Base-by-base conservation (phyloP, 371 early-diverging fungal species). In the Entomophthora muscae region DNA sequence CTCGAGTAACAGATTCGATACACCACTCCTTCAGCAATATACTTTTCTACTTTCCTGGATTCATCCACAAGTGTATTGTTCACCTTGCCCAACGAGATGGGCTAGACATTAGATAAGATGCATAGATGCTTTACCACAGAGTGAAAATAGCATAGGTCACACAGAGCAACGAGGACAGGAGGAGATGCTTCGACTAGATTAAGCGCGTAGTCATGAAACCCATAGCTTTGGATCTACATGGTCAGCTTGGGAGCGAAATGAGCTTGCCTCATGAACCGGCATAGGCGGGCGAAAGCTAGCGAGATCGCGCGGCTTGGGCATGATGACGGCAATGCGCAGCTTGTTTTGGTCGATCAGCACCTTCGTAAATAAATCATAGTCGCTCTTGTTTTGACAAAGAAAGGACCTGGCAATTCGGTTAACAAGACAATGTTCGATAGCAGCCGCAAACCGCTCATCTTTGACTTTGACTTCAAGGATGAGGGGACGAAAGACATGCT, bases 151-250 rank as follows among this genome's bases (percentile, higher is more conserved):
- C 74, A 68, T 55, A 76, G 71, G 17, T 71, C 63, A 65, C 91
- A 90, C 31, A 93, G 66, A 12, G 82, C 79, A 0, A 76, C 77
- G 29, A 88, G 64, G 0, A 93, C 72, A 2, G 78, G 73, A 0
- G 73, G 71, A 1, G 91, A 90, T 0, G 84, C 91, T 23, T 85
- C 84, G n/a, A 96, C 57, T 17, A 84, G 74, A 65, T 92, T 86
- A 26, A 81, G 67, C 21, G 83, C 66, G 65, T 81, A 89, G 54
- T 85, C 77, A 26, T 86, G 86, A 69, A 96, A 83, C 1, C 88
- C 88, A 58, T 75, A 73, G 3, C 24, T 64, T 3, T 65, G 52
- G 5, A 76, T 66, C 72, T 66, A 61, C 13, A 30, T 32, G 53
- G 27, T 27, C 32, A 60, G 24, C 5, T 5, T 29, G 24, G n/a